A percentile compares a stretch with the other conserved stretches of the same genome.
phyloP scores from a whole-genome alignment of 768 basidiomycete genomes.

The Leccinum broughii region DNA sequence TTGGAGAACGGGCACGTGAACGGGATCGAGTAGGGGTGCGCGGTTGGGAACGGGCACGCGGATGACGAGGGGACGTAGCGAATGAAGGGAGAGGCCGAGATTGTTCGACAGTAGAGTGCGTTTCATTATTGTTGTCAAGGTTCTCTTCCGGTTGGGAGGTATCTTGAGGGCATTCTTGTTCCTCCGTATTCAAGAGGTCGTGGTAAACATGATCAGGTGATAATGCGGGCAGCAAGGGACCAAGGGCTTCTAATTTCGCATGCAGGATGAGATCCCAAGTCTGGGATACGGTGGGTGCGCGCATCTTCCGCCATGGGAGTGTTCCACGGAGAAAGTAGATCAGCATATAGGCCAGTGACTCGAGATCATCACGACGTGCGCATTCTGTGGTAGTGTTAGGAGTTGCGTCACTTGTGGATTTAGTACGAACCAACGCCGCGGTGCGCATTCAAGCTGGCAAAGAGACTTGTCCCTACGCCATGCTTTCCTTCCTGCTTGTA shows the following conservation, averaged over 20 bases:
- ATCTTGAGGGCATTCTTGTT: constrained; percentile 4
- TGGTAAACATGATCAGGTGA: constrained; percentile 17
- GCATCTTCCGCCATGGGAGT: constrained; percentile 75
- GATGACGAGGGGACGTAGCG: constrained; percentile 12
- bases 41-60: constrained; percentile 19
- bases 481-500: constrained; percentile 73
- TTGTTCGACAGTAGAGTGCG: constrained; percentile 15
- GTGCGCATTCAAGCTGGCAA: constrained; percentile 74
- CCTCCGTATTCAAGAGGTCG: constrained; percentile 1
- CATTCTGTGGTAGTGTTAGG: constrained; percentile 47
- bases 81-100: constrained; percentile 16
- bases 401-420: not conserved
- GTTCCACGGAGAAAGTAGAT: constrained; percentile 79
- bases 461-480: constrained; percentile 77
- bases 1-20: constrained; percentile 13
- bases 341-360: constrained; percentile 80
- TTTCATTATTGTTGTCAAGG: constrained; percentile 9
- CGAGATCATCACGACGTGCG: constrained; percentile 77
- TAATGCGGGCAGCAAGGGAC: constrained; percentile 18
- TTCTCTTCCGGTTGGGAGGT: constrained; percentile 11
- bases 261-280: constrained; percentile 81
- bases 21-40: constrained; percentile 19
- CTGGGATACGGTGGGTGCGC: constrained; percentile 60
- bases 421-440: constrained; percentile 62
- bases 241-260: constrained; percentile 63